These are phyloP conservation scores for Smithsoniella earleae DNA, from an alignment of 163 green algal genomes.

Conservation along the genomic window DNA sequence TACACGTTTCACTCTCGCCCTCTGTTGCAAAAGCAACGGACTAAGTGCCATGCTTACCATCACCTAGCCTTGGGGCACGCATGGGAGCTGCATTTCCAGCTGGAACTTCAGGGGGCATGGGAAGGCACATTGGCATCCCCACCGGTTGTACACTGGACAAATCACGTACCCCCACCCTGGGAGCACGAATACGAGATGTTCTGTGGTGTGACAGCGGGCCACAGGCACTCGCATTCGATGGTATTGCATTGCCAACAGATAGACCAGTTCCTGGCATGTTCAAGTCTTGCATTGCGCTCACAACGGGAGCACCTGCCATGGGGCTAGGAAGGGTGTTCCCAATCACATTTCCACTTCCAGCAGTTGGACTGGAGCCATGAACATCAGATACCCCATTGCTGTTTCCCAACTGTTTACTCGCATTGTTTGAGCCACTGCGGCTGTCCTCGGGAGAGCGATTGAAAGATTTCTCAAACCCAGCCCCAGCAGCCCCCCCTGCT, in stretches of 20 bases:
- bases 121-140: not conserved
- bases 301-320: too few relatives aligned
- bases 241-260: not conserved
- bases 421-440: conserved; percentile 9
- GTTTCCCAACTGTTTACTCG: conserved; percentile 5
- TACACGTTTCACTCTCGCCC: too few relatives aligned
- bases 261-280: not conserved
- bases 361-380: not conserved
- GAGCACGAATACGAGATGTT: not conserved
- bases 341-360: not conserved
- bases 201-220: too few relatives aligned
- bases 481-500: not conserved
- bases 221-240: too few relatives aligned
- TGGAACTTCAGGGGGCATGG: not conserved
- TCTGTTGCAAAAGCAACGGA: too few relatives aligned
- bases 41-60: not conserved
- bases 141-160: not conserved
- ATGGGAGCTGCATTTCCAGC: conserved; percentile 5
- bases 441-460: not conserved
- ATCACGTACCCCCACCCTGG: not conserved
- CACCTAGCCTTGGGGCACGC: not conserved
- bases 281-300: not conserved
- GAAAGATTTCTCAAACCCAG: too few relatives aligned
- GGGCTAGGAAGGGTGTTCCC: too few relatives aligned
- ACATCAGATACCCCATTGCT: conserved; percentile 20